phyloP scores from a whole-genome alignment of 768 basidiomycete species.

The Hirschioporus abietinus region DNA sequence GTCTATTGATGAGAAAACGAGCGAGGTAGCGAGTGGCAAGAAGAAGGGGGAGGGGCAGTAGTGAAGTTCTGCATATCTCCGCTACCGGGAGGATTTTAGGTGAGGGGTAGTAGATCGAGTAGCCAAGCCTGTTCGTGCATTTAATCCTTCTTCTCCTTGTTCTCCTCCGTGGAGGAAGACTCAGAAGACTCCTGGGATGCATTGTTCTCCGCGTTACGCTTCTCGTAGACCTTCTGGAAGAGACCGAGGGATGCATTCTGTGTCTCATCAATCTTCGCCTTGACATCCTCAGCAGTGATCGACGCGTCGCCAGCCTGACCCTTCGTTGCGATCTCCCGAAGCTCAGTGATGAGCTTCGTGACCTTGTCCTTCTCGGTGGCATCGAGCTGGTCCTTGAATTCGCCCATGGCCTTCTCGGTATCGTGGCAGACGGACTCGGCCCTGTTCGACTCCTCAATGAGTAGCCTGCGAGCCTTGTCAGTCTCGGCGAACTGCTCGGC shows the following conservation, averaged over 20 bases:
- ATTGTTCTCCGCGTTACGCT: conserved; percentile 71
- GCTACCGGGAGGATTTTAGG: not conserved
- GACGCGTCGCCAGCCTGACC: conserved; percentile 81
- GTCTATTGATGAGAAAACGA: conserved; percentile 4
- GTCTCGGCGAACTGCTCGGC: conserved; percentile 91
- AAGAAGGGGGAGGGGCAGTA: not conserved
- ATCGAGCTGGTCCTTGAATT: conserved; percentile 98
- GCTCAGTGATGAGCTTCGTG: conserved; percentile 75
- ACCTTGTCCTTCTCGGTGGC: conserved; percentile 93
- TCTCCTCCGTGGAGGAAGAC: conserved; percentile 30
- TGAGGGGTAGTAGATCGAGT: not conserved
- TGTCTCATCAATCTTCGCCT: conserved; percentile 89
- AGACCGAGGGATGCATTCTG: conserved; percentile 93
- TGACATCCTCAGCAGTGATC: conserved; percentile 81
- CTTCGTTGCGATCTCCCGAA: conserved; percentile 85
- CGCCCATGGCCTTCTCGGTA: conserved; percentile 96
- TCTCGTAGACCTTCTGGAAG: conserved; percentile 98
- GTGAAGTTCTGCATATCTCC: no score
- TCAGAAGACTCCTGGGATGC: conserved; percentile 36
- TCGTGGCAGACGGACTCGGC: conserved; percentile 92
- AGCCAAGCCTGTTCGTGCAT: not conserved
- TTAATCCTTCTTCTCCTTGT: conserved; percentile 80
- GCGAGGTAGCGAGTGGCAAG: not conserved
- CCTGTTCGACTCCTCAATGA: conserved; percentile 97
- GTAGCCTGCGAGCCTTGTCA: conserved; percentile 79